Conservation (phyloP, 2,329 filamentous ascomycete species). For the Verticillium alfalfae region DNA sequence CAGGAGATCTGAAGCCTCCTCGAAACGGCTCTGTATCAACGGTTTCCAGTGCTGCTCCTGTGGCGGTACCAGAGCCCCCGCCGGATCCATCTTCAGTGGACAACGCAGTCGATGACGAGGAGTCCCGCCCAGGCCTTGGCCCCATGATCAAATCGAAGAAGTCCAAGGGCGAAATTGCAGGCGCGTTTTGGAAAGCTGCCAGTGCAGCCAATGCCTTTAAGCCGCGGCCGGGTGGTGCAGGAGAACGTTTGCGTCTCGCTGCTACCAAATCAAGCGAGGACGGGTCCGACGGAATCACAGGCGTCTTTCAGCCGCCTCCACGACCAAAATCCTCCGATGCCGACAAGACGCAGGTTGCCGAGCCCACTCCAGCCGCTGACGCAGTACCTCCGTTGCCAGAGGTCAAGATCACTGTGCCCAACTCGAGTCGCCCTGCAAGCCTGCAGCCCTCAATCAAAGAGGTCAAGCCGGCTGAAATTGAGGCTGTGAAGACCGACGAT, state of each 20-base stretch:
- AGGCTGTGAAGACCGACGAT: slow-evolving; percentile 13
- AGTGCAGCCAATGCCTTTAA: slow-evolving; percentile 69
- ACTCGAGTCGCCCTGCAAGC: slow-evolving; percentile 30
- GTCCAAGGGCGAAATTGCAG: slow-evolving; percentile 67
- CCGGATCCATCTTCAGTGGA: slow-evolving; percentile 12
- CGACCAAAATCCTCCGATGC: slow-evolving; percentile 30
- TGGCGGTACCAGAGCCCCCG: slow-evolving; percentile 15
- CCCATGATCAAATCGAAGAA: slow-evolving; percentile 86
- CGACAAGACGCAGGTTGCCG: slow-evolving; percentile 19
- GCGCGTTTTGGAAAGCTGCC: slow-evolving; percentile 74
- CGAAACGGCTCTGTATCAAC: slow-evolving; percentile 4
- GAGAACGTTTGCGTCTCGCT: slow-evolving; percentile 65
- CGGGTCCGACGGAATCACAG: slow-evolving; percentile 83
- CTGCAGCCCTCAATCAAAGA: slow-evolving; percentile 32
- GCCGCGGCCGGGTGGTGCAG: slow-evolving; percentile 80
- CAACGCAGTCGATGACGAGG: slow-evolving; percentile 22
- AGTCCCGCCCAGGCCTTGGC: slow-evolving; percentile 67
- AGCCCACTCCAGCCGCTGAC: slow-evolving; percentile 15
- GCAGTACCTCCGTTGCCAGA: slow-evolving; percentile 42
- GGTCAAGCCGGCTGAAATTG: slow-evolving; percentile 10
- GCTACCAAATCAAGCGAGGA: slow-evolving; percentile 45
- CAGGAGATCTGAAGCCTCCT: not conserved
- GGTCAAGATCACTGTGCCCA: slow-evolving; percentile 51
- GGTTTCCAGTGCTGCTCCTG: slow-evolving; percentile 13
- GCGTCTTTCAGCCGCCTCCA: slow-evolving; percentile 76